Evolutionary conservation across 2,329 filamentous ascomycete genomes (phyloP).

Genomic region (Meredithiella fracta): DNA sequence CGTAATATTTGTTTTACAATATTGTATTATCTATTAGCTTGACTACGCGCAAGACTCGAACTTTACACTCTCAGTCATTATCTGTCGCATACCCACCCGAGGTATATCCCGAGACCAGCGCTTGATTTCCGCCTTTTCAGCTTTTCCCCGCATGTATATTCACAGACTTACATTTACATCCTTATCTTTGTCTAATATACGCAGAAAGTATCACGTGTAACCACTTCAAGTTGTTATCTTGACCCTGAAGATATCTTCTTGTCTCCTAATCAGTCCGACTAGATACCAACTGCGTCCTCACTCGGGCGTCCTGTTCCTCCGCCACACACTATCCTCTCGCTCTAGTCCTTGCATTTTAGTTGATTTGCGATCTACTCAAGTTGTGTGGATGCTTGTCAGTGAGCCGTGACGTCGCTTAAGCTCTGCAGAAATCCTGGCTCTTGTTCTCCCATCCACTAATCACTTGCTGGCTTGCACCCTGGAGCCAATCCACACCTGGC

Average conservation of each 20-base stretch:
- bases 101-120: too few species aligned
- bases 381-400: background rate
- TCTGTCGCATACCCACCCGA: too few species aligned
- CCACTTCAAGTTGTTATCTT: background rate
- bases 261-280: background rate
- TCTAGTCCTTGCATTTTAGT: background rate
- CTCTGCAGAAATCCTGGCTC: slow-evolving; percentile 2
- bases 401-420: slow-evolving; percentile 14
- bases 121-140: too few species aligned
- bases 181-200: too few species aligned
- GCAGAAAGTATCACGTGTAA: too few species aligned
- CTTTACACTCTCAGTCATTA: too few species aligned
- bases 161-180: too few species aligned
- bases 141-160: too few species aligned
- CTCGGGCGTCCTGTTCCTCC: too few species aligned
- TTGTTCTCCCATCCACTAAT: background rate
- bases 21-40: too few species aligned
- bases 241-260: background rate
- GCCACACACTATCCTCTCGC: background rate
- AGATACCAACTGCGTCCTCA: background rate
- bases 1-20: too few species aligned
- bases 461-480: background rate
- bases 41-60: too few species aligned
- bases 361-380: background rate
- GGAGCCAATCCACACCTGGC: background rate